Percentiles rank a stretch among this genome's conserved stretches.
Evolutionary conservation across 2,329 filamentous ascomycete genomes (phyloP).

Genomic region (Verticillium albo-atrum): DNA sequence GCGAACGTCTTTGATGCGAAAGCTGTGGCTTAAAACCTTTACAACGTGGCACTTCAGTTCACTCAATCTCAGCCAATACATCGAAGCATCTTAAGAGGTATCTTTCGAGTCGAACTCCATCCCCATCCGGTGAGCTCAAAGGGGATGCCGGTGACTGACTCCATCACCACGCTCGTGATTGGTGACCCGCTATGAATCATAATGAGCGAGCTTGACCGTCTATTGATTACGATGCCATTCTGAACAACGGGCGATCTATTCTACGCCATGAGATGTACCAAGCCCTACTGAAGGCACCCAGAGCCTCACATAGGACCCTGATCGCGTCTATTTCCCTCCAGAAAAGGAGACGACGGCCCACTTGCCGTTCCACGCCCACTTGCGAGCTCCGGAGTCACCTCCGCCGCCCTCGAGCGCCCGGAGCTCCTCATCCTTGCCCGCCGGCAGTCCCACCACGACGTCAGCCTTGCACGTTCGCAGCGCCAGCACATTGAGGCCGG

Average conservation of each 20-base stretch:
- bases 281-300: too few relatives aligned
- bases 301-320: background rate
- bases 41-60: too few relatives aligned
- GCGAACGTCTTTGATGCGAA: too few relatives aligned
- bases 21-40: too few relatives aligned
- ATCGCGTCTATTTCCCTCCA: constrained; percentile 8
- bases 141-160: background rate
- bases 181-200: background rate
- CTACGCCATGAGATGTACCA: too few relatives aligned
- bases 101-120: too few relatives aligned
- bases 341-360: constrained; percentile 91
- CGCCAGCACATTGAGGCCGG: constrained; percentile 78
- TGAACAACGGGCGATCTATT: too few relatives aligned
- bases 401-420: constrained; percentile 64
- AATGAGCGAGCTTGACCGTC: background rate
- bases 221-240: background rate
- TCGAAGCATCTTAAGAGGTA: too few relatives aligned
- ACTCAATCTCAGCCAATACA: too few relatives aligned
- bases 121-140: background rate
- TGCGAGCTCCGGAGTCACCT: constrained; percentile 64
- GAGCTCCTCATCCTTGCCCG: constrained; percentile 79
- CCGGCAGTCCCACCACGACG: constrained; percentile 81
- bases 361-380: constrained; percentile 95
- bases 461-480: constrained; percentile 96
- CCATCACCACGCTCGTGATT: background rate